Conservation (phyloP, 345 rosid genomes). For the Camelina hispida region DNA sequence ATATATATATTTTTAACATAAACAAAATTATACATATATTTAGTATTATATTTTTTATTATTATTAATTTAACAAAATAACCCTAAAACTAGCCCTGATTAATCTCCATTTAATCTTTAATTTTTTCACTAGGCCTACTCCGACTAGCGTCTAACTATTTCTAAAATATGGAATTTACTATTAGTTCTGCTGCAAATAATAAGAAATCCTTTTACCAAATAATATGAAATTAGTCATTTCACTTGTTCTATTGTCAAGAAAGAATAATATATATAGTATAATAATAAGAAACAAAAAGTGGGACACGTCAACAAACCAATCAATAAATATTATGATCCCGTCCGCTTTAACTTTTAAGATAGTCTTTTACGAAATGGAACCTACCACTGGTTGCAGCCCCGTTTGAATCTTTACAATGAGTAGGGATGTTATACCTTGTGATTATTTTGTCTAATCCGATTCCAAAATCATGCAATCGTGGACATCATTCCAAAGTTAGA, state of each 20-base stretch:
- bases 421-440: not conserved
- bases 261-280: not conserved
- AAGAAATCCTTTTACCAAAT: not conserved
- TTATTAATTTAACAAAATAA: too few relatives aligned
- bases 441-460: not conserved
- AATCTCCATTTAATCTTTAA: too few relatives aligned
- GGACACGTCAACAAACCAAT: constrained; percentile 33
- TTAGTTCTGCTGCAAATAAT: not conserved
- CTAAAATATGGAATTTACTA: too few relatives aligned
- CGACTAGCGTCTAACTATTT: too few relatives aligned
- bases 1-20: too few relatives aligned
- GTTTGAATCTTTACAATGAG: not conserved
- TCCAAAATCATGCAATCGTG: not conserved
- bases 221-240: not conserved
- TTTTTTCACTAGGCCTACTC: too few relatives aligned
- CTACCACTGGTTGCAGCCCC: not conserved
- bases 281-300: not conserved
- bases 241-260: not conserved
- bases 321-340: not conserved
- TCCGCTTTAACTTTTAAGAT: constrained; percentile 1
- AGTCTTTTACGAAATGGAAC: not conserved
- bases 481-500: not conserved
- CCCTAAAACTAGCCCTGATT: too few relatives aligned
- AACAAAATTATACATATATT: too few relatives aligned
- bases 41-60: too few relatives aligned